These are phyloP conservation scores for Dactylonectria macrodidyma DNA, from an alignment of 2,329 filamentous ascomycete genomes.

Conservation along the genomic window DNA sequence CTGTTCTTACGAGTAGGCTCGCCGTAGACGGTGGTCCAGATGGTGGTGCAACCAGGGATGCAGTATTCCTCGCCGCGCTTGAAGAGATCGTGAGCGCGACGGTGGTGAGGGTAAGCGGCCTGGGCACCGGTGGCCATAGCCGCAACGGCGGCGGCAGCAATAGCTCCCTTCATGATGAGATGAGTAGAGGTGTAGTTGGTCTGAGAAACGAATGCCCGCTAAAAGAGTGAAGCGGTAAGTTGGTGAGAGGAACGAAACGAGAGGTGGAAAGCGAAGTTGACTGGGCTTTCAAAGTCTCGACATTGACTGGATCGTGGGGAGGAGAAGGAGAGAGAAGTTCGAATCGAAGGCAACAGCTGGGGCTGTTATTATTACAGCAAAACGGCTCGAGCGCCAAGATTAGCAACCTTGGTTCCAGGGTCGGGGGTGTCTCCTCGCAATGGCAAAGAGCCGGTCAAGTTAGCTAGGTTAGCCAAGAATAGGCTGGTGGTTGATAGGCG, in stretches of 20 bases:
- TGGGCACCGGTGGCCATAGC: conserved; percentile 70
- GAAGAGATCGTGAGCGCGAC: conserved; percentile 75
- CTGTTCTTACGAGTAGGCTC: conserved; percentile 72
- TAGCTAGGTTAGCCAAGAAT: conserved; percentile 36
- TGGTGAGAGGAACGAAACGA: conserved; percentile 59
- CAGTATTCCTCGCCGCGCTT: conserved; percentile 68
- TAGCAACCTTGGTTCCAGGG: conserved; percentile 8
- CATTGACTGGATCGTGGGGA: conserved; percentile 61
- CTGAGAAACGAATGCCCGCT: conserved; percentile 81
- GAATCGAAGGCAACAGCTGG: conserved; percentile 11
- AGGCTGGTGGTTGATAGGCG: conserved; percentile 36
- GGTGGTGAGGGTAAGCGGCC: conserved; percentile 71
- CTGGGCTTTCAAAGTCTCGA: conserved; percentile 66
- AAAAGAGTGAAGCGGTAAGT: conserved; percentile 87
- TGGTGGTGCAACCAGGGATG: conserved; percentile 77
- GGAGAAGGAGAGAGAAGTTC: conserved; percentile 43
- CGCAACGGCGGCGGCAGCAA: conserved; percentile 76
- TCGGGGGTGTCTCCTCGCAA: conserved; percentile 4
- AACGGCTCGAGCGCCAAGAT: conserved; percentile 21
- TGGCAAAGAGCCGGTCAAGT: conserved; percentile 19
- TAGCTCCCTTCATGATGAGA: conserved; percentile 80
- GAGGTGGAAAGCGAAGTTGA: conserved; percentile 65
- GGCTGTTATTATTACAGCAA: conserved; percentile 24
- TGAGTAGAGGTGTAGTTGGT: conserved; percentile 38
- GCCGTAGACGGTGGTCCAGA: conserved; percentile 80